Evolutionary conservation across 495 filamentous ascomycete genomes (phyloP).

Genomic region (Hypoxylon subgilvum): DNA sequence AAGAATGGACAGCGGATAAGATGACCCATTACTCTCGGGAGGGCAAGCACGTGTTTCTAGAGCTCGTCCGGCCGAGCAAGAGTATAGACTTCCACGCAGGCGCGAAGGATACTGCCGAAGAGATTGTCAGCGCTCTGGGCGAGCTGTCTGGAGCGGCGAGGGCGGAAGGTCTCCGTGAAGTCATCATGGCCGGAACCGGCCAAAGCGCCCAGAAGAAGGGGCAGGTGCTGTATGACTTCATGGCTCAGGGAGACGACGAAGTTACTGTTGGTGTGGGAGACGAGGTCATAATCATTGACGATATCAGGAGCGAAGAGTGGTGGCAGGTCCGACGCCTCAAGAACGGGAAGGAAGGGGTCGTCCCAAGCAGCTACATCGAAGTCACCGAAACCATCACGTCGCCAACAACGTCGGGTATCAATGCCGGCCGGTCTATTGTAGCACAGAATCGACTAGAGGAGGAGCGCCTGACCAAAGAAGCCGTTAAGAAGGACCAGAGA

Average conservation of each 20-base stretch:
- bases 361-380: constrained; percentile 97
- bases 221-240: constrained; percentile 89
- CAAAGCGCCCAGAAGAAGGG: constrained; percentile 74
- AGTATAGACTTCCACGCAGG: constrained; percentile 97
- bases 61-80: constrained; percentile 86
- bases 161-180: constrained; percentile 84
- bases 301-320: constrained; percentile 94
- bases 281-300: constrained; percentile 89
- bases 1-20: constrained; percentile 93
- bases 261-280: constrained; percentile 90
- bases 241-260: constrained; percentile 95
- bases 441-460: constrained; percentile 88
- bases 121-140: constrained; percentile 85
- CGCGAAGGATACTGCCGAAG: constrained; percentile 92
- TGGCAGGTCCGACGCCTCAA: constrained; percentile 91
- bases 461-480: constrained; percentile 76
- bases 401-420: constrained; percentile 58
- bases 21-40: constrained; percentile 95
- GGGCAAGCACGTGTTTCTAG: constrained; percentile 96
- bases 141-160: constrained; percentile 85
- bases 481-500: constrained; percentile 64
- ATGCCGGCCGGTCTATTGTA: constrained; percentile 72
- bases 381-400: constrained; percentile 66
- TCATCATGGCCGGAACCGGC: constrained; percentile 77
- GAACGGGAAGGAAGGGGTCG: constrained; percentile 94